Percentiles rank a stretch among this genome's conserved stretches.
phyloP scores from a whole-genome alignment of 179 eudicot species.

The Silene noctiflora region DNA sequence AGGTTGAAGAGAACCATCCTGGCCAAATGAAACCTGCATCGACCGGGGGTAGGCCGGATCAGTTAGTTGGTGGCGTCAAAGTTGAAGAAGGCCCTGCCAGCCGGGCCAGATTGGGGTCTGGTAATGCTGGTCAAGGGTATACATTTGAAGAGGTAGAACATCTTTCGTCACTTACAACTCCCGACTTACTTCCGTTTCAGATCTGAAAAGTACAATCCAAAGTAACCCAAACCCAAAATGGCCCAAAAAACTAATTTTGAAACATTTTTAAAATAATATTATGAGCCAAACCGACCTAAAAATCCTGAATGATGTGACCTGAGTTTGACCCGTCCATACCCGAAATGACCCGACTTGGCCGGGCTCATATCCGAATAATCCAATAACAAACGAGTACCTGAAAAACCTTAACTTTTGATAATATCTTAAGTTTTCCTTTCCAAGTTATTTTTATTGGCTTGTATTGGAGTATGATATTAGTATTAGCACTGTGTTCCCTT shows the following conservation, averaged over 20 bases:
- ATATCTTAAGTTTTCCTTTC: no score
- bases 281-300: not conserved
- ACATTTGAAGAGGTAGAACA: constrained; percentile 81
- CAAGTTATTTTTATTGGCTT: no score
- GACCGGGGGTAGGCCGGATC: constrained; percentile 46
- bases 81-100: constrained; percentile 70
- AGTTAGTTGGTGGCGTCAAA: constrained; percentile 56
- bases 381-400: no score
- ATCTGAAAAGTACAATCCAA: not conserved
- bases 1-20: constrained; percentile 64
- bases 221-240: no score
- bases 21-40: constrained; percentile 48
- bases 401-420: no score
- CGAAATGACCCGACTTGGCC: no score
- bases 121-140: constrained; percentile 99
- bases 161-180: not conserved
- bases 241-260: not conserved
- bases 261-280: not conserved
- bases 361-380: no score
- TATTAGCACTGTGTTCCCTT: no score
- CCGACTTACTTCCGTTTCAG: not conserved
- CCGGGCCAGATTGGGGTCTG: constrained; percentile 71
- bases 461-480: no score
- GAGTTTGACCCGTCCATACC: no score
- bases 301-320: not conserved